These are phyloP conservation scores for Myriangium duriaei DNA, from an alignment of 2,329 filamentous ascomycete species.

Conservation along the genomic window DNA sequence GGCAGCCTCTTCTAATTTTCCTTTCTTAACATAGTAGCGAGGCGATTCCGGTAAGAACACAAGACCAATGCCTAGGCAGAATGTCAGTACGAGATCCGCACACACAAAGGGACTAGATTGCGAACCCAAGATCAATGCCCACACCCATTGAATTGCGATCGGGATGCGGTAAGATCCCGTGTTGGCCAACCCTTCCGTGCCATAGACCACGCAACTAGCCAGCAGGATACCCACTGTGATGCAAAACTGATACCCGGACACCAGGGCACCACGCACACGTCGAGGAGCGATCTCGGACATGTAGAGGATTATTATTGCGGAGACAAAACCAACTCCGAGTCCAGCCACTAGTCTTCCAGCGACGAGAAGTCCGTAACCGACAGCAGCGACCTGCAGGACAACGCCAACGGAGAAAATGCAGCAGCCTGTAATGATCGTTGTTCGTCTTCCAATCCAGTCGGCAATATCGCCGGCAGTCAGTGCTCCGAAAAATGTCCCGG, in stretches of 20 bases:
- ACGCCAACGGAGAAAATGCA: constrained; percentile 59
- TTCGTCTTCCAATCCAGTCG: constrained; percentile 57
- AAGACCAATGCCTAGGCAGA: constrained; percentile 22
- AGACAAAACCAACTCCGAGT: constrained; percentile 58
- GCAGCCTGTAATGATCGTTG: constrained; percentile 54
- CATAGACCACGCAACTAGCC: constrained; percentile 56
- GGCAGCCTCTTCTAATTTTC: constrained; percentile 21
- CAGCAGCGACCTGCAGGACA: constrained; percentile 58
- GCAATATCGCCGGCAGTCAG: constrained; percentile 58
- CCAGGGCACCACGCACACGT: constrained; percentile 66
- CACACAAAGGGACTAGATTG: no score
- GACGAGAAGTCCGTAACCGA: constrained; percentile 45
- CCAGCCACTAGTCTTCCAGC: constrained; percentile 51
- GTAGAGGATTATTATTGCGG: constrained; percentile 59
- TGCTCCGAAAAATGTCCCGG: constrained; percentile 64
- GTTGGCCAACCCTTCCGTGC: constrained; percentile 38
- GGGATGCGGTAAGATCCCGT: constrained; percentile 26
- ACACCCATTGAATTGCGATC: constrained; percentile 25
- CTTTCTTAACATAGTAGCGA: constrained; percentile 23
- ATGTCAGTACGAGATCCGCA: no score
- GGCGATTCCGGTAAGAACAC: constrained; percentile 25
- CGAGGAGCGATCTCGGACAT: constrained; percentile 74
- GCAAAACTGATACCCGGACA: constrained; percentile 64
- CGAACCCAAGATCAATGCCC: constrained; percentile 24
- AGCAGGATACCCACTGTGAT: constrained; percentile 61